Base-by-base conservation (phyloP, 1,139 yeast genomes). In the Nematodospora anomalae region DNA sequence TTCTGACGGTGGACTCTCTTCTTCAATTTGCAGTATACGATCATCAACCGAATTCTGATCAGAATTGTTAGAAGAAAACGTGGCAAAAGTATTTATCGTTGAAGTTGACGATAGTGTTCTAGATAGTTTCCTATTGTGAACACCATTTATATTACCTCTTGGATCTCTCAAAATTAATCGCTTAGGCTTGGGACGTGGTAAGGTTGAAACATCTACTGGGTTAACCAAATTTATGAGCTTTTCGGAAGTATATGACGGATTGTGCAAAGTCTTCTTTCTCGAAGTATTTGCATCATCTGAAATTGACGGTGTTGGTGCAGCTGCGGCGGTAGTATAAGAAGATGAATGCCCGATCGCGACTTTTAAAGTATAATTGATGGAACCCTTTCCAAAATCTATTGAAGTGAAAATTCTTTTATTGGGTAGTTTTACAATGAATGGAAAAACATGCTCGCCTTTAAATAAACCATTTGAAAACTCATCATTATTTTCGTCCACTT, bases 371-470 rank as follows among this genome's bases (percentile, higher is more conserved):
- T 89, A 88, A 7, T 76, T 60, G n/a, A 89, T 85, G 13, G 87
- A 75, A 7, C 97, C 97, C 49, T 83, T 80, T 46, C 90, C 96
- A 52, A 89, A 89, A 47, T 82, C 85, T 18, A 89, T 75, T 40
- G 90, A 80, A 18, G 92, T 83, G 55, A 73, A 82, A 4, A 87
- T 71, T 44, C 85, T 74, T 48, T 76, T 79, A 47, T 72, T 73
- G 2, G 96, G 96, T 20, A 89, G 67, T 46, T 77, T 81, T 30
- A 88, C 86, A 35, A 83, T 79, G 52, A 89, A 89, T 10, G 95
- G 95, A 55, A 89, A 89, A 26, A 87, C 66, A 58, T 89, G 97
- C 52, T 86, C 92, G 20, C 97, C 97, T 47, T 80, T 79, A 31
- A 78, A 75, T 16, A 83, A 55, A 0, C 87, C 87, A 45, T 62